Percentiles rank a stretch among this genome's conserved stretches.
Evolutionary conservation across 805 yeast genomes (phyloP).

Genomic region (Torulaspora gathmanii): DNA sequence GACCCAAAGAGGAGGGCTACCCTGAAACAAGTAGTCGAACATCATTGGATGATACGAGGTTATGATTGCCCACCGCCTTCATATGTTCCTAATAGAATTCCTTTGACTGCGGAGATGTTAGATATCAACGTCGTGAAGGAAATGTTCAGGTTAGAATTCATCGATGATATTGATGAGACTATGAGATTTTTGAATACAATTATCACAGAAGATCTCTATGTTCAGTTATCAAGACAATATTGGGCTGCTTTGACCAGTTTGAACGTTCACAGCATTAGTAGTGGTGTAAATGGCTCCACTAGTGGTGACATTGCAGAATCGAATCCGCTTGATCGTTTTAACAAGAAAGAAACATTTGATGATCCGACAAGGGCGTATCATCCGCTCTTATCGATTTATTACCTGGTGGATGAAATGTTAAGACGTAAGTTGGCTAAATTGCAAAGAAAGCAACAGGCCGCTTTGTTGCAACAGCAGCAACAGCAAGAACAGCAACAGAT

Average conservation of each 20-base stretch:
- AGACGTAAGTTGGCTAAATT: slow-evolving; percentile 59
- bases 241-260: slow-evolving; percentile 24
- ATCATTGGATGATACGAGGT: slow-evolving; percentile 94
- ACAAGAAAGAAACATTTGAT: slow-evolving; percentile 24
- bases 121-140: slow-evolving; percentile 60
- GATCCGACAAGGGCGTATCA: slow-evolving; percentile 87
- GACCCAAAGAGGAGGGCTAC: slow-evolving; percentile 78
- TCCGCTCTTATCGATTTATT: slow-evolving; percentile 83
- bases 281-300: slow-evolving; percentile 10
- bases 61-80: slow-evolving; percentile 67
- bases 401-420: slow-evolving; percentile 77
- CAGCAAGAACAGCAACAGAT: slow-evolving; percentile 22
- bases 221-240: slow-evolving; percentile 26
- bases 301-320: slow-evolving; percentile 6
- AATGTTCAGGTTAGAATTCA: slow-evolving; percentile 76
- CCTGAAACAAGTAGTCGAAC: slow-evolving; percentile 70
- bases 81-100: slow-evolving; percentile 72
- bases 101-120: slow-evolving; percentile 43
- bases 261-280: slow-evolving; percentile 14
- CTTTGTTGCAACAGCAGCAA: slow-evolving; percentile 22
- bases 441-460: slow-evolving; percentile 25
- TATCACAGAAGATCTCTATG: slow-evolving; percentile 60
- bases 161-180: slow-evolving; percentile 54
- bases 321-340: slow-evolving; percentile 1
- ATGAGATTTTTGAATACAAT: slow-evolving; percentile 52